Conservation (phyloP, 225 moss, liverwort and hornwort species). For the Rhytidiadelphus loreus region DNA sequence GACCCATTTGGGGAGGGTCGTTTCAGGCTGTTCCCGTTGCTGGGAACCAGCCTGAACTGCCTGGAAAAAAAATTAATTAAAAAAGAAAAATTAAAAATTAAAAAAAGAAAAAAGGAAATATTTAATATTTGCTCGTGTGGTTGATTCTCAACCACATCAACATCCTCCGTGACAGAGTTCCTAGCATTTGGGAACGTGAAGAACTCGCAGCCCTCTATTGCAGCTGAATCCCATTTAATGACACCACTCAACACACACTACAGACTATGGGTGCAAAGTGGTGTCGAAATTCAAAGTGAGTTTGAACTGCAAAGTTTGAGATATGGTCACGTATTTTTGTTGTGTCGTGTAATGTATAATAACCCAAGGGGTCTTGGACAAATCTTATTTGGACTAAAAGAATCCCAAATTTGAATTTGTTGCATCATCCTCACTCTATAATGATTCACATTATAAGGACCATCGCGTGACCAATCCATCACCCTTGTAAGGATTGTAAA, state of each 20-base stretch:
- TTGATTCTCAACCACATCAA: too few relatives aligned
- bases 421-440: not conserved
- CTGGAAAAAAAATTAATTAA: too few relatives aligned
- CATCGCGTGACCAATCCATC: not conserved
- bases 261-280: not conserved
- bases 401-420: not conserved
- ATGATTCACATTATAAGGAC: not conserved
- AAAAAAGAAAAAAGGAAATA: too few relatives aligned
- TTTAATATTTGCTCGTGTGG: too few relatives aligned
- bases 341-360: not conserved
- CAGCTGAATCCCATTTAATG: too few relatives aligned
- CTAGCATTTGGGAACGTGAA: too few relatives aligned
- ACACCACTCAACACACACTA: not conserved
- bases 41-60: too few relatives aligned
- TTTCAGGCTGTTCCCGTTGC: too few relatives aligned
- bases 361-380: not conserved
- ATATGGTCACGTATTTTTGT: not conserved
- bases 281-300: not conserved
- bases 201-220: too few relatives aligned
- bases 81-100: too few relatives aligned
- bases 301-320: not conserved
- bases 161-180: too few relatives aligned
- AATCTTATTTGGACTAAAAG: not conserved
- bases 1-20: too few relatives aligned
- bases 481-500: not conserved